These are phyloP conservation scores for Debaryomyces sp. DNA, from an alignment of 1,139 yeast genomes.

Conservation along the genomic window DNA sequence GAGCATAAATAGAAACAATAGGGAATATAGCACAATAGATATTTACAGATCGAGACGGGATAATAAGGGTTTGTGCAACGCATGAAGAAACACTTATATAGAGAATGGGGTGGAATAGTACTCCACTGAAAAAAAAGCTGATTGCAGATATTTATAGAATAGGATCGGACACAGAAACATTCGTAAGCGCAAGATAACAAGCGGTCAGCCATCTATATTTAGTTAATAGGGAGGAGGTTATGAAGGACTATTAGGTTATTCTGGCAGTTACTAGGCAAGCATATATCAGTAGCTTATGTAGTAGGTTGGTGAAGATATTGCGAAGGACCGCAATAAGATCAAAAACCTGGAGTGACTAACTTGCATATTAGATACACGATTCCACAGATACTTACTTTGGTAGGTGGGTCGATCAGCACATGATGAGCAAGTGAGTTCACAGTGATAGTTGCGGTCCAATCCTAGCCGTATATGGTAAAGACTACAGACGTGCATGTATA, in stretches of 20 bases:
- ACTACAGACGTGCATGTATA: background rate
- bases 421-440: background rate
- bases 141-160: background rate
- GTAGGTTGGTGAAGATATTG: background rate
- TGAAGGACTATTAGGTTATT: too few relatives aligned
- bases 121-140: background rate
- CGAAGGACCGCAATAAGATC: background rate
- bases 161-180: background rate
- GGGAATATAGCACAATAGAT: background rate
- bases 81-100: background rate
- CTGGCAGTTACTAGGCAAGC: too few relatives aligned
- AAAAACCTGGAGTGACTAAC: background rate
- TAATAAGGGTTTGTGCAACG: background rate
- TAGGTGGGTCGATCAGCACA: background rate
- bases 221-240: too few relatives aligned
- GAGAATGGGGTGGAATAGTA: background rate
- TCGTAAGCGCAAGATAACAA: background rate
- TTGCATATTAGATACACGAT: background rate
- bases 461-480: background rate
- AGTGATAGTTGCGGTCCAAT: background rate
- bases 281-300: background rate
- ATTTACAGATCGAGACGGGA: background rate
- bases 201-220: background rate
- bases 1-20: background rate
- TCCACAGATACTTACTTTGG: background rate